phyloP scores from a whole-genome alignment of 176 grass and related monocot species.

The Saccharum officinarum region DNA sequence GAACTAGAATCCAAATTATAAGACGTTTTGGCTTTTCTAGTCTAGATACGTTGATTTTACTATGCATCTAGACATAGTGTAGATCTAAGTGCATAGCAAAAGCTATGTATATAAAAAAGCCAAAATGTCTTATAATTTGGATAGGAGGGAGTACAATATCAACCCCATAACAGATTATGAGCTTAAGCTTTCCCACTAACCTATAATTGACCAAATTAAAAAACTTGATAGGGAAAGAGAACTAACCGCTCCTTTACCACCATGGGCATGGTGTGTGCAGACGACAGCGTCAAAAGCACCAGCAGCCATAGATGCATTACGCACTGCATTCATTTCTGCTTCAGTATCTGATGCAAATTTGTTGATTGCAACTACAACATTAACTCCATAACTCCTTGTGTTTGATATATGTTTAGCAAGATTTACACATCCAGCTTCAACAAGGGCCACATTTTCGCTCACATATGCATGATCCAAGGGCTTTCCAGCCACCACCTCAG shows the following conservation, averaged over 20 bases:
- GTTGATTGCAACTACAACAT: conserved; percentile 91
- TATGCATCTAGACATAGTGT: no score
- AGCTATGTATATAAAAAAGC: no score
- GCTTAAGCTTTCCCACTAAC: not conserved
- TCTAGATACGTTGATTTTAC: no score
- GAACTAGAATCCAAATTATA: not conserved
- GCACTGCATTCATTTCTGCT: conserved; percentile 74
- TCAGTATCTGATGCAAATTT: conserved; percentile 94
- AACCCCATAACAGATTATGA: not conserved
- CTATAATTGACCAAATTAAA: not conserved
- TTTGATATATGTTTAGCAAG: conserved; percentile 83
- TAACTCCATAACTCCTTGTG: conserved; percentile 78
- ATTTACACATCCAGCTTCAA: conserved; percentile 94
- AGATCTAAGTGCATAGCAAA: no score
- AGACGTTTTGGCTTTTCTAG: no score
- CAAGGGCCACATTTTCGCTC: conserved; percentile 81
- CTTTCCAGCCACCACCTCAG: conserved; percentile 91
- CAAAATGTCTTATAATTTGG: no score
- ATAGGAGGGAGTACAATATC: not conserved
- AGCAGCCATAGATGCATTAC: conserved; percentile 66
- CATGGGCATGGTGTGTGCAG: conserved; percentile 94
- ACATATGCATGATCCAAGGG: conserved; percentile 87
- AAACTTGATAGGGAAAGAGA: conserved; percentile 10
- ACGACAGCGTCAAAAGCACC: conserved; percentile 90
- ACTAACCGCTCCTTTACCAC: conserved; percentile 97